These are phyloP conservation scores for Tubosaeta brunneosetosa DNA, from an alignment of 768 basidiomycete species.

Conservation along the genomic window DNA sequence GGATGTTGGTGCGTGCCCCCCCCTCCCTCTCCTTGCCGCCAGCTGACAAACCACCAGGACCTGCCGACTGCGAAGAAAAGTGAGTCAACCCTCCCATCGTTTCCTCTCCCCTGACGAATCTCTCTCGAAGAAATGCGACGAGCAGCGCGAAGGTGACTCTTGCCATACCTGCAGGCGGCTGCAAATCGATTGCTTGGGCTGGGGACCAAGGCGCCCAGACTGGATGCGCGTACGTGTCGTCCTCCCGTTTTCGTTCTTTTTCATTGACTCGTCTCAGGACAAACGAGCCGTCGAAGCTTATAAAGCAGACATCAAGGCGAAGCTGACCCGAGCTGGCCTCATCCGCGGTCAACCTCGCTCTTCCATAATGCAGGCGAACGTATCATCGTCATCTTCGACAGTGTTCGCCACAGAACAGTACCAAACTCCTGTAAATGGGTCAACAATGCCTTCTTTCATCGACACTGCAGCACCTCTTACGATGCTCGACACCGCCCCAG, in stretches of 20 bases:
- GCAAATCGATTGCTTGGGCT: conserved; percentile 78
- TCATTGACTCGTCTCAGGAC: conserved; percentile 47
- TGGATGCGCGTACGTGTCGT: conserved; percentile 71
- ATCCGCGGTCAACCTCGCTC: conserved; percentile 79
- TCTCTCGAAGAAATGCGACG: conserved; percentile 74
- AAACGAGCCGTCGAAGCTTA: conserved; percentile 78
- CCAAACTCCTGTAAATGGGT: conserved; percentile 19
- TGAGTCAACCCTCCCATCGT: conserved; percentile 23
- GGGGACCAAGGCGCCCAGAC: conserved; percentile 81
- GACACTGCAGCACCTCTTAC: conserved; percentile 22
- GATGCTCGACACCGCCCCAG: conserved; percentile 17
- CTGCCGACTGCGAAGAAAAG: conserved; percentile 78
- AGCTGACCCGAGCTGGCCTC: conserved; percentile 70
- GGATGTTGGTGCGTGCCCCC: conserved; percentile 66
- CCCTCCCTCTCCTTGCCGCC: background rate
- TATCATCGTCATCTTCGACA: conserved; percentile 27
- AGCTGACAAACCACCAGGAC: conserved; percentile 49
- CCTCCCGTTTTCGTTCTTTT: conserved; percentile 2
- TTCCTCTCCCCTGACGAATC: conserved; percentile 2
- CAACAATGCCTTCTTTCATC: conserved; percentile 18
- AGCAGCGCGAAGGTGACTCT: conserved; percentile 74
- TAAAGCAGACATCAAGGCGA: conserved; percentile 80
- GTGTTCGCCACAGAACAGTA: conserved; percentile 33
- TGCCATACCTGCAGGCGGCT: conserved; percentile 79
- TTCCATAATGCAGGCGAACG: conserved; percentile 39